Conservation (phyloP, 2,329 filamentous ascomycete species). For the Fusarium haematococcum region DNA sequence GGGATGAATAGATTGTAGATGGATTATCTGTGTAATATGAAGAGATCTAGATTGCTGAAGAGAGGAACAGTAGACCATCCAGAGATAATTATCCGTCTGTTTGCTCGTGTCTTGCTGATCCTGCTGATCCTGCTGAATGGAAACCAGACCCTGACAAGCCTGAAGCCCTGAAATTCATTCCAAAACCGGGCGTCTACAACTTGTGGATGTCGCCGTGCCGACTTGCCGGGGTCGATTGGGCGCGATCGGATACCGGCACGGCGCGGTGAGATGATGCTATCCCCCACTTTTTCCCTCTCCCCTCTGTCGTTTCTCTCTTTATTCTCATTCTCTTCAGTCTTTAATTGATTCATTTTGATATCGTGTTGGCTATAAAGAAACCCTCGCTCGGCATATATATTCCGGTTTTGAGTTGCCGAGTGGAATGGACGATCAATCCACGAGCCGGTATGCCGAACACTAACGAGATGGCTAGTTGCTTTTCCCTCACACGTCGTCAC, state of each 20-base stretch:
- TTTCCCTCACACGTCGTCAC: not conserved
- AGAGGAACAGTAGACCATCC: not conserved
- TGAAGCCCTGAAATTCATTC: not conserved
- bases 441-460: conserved; percentile 27
- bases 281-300: conserved; percentile 29
- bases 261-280: conserved; percentile 47
- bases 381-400: conserved; percentile 25
- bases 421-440: conserved; percentile 8
- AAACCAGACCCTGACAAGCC: not conserved
- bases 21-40: not conserved
- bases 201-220: conserved; percentile 44
- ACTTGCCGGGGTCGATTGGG: conserved; percentile 47
- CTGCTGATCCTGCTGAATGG: not conserved
- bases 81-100: not conserved
- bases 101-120: not conserved
- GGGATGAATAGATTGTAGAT: not conserved
- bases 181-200: conserved; percentile 33
- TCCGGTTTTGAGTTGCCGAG: conserved; percentile 7
- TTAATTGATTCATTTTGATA: not conserved
- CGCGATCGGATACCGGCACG: conserved; percentile 46
- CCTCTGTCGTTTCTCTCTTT: not conserved
- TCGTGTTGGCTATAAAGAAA: not conserved
- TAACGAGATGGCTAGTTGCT: not conserved
- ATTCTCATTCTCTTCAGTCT: not conserved
- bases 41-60: not conserved